Percentiles rank a stretch among this genome's conserved stretches.
Evolutionary conservation across 192 early-diverging fungal genomes (phyloP).

Genomic region (Backusella sp.): DNA sequence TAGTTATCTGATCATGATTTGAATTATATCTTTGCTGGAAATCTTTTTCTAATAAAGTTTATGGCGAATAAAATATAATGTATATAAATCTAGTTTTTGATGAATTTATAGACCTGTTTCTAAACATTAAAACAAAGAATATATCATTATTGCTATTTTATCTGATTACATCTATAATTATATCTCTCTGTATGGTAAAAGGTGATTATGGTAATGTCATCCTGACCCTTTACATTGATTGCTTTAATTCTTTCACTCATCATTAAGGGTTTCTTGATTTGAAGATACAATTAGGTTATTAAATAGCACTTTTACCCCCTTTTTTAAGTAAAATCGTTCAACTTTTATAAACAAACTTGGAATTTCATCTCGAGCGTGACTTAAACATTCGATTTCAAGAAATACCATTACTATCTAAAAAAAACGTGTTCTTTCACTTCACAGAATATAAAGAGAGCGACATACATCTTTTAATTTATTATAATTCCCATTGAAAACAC

Average conservation of each 20-base stretch:
- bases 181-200: neutral
- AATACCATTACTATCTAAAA: neutral
- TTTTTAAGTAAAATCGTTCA: neutral
- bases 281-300: neutral
- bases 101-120: neutral
- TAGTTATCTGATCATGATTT: conserved; percentile 2
- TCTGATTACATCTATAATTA: neutral
- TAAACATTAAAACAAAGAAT: neutral
- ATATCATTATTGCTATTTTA: neutral
- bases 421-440: neutral
- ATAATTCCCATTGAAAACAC: neutral
- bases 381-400: neutral
- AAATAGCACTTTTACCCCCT: neutral
- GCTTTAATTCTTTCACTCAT: neutral
- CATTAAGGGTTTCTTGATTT: neutral
- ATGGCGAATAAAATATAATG: neutral
- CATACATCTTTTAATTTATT: neutral
- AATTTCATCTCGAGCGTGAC: neutral
- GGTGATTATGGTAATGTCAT: neutral
- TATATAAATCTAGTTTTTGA: neutral
- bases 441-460: neutral
- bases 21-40: neutral
- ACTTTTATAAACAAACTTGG: too few species aligned
- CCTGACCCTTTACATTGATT: neutral
- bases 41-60: neutral